Evolutionary conservation across 177 flowering plant genomes (phyloP).

Genomic region (Vitis hybrid): DNA sequence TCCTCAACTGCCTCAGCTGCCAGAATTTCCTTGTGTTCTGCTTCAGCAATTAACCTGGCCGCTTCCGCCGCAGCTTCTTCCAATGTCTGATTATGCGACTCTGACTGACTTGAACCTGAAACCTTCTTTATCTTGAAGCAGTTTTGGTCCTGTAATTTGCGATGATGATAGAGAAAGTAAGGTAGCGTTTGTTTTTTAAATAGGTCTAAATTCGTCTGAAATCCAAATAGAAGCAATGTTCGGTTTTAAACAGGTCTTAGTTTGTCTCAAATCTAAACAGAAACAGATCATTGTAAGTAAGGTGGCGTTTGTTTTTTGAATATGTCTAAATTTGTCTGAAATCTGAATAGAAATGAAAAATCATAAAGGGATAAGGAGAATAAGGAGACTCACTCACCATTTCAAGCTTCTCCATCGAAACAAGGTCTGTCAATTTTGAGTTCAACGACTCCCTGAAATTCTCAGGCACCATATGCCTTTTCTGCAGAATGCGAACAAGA

Average conservation of each 20-base stretch:
- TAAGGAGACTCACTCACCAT: too few relatives aligned
- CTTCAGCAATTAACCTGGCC: constrained; percentile 59
- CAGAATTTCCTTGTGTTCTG: constrained; percentile 59
- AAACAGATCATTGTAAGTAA: background rate
- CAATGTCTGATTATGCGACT: constrained; percentile 20
- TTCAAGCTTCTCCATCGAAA: constrained; percentile 56
- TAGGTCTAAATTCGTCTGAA: too few relatives aligned
- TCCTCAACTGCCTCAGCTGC: constrained; percentile 66
- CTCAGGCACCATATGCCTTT: constrained; percentile 63
- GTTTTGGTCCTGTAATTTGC: constrained; percentile 40
- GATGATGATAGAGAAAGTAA: too few relatives aligned
- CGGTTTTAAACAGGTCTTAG: too few relatives aligned
- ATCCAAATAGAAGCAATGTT: too few relatives aligned
- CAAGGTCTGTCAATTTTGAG: constrained; percentile 67
- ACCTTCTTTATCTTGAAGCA: constrained; percentile 33
- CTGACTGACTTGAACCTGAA: background rate
- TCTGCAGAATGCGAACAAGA: constrained; percentile 43
- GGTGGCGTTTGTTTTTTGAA: too few relatives aligned
- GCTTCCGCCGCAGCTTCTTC: constrained; percentile 50
- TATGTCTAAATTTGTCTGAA: too few relatives aligned
- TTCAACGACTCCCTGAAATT: constrained; percentile 58
- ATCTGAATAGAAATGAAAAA: too few relatives aligned
- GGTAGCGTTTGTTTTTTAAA: too few relatives aligned
- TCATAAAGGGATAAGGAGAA: too few relatives aligned
- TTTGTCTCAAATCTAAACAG: too few relatives aligned